phyloP scores from a whole-genome alignment of 768 basidiomycete genomes.

The Paxillus ammoniavirescens region DNA sequence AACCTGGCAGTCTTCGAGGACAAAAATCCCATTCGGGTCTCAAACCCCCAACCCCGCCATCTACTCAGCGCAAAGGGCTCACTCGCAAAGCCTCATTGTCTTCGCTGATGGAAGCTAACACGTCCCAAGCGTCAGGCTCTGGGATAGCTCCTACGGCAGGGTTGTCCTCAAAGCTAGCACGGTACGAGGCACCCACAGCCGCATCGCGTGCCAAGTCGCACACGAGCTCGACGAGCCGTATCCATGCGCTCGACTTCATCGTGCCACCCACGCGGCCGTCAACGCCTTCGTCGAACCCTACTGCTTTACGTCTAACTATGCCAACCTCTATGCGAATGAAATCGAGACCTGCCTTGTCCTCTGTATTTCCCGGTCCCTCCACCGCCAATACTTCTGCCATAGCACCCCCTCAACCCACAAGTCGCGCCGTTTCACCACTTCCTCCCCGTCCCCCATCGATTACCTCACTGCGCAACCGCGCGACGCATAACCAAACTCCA shows the following conservation, averaged over 20 bases:
- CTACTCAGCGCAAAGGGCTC: conserved; percentile 53
- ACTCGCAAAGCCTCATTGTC: conserved; percentile 79
- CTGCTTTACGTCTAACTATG: conserved; percentile 81
- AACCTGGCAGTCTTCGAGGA: conserved; percentile 73
- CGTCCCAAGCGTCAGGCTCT: conserved; percentile 56
- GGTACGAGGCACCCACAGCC: conserved; percentile 79
- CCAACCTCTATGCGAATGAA: conserved; percentile 79
- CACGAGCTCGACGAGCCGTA: conserved; percentile 62
- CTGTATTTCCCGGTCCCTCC: conserved; percentile 60
- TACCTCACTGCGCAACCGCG: conserved; percentile 41
- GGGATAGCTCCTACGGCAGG: conserved; percentile 35
- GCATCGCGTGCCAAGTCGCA: conserved; percentile 77
- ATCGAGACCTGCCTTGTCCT: conserved; percentile 70
- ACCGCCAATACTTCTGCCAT: conserved; percentile 23
- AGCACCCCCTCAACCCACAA: conserved; percentile 31
- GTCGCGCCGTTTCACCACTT: conserved; percentile 58
- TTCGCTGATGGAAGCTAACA: conserved; percentile 62
- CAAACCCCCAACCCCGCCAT: conserved; percentile 72
- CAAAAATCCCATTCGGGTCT: conserved; percentile 85
- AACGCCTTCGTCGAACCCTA: conserved; percentile 76
- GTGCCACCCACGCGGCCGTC: conserved; percentile 77
- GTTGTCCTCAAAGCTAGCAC: conserved; percentile 39
- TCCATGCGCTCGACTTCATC: conserved; percentile 56
- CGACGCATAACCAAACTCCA: conserved; percentile 24
- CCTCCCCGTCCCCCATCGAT: conserved; percentile 60